Percentiles rank a stretch among this genome's conserved stretches.
Evolutionary conservation across 805 yeast species (phyloP).

Genomic region (Starmerella tilneyi): DNA sequence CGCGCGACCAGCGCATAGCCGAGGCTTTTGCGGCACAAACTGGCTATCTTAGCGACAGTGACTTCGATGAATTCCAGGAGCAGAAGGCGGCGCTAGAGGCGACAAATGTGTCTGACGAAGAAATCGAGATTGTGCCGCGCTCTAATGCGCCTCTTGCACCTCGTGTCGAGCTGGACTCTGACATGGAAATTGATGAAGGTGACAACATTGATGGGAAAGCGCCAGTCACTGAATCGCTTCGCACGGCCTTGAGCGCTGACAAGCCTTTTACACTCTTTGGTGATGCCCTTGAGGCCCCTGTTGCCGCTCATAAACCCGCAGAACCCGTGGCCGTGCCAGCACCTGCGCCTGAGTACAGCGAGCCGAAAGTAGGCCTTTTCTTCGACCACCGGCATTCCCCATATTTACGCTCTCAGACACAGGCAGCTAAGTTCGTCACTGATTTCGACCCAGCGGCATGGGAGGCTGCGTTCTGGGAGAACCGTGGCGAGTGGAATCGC

Average conservation of each 20-base stretch:
- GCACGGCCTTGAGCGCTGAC: constrained; percentile 47
- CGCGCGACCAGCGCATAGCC: constrained; percentile 19
- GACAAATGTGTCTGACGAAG: constrained; percentile 35
- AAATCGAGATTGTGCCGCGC: constrained; percentile 32
- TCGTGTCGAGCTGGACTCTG: constrained; percentile 19
- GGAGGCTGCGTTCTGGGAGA: constrained; percentile 71
- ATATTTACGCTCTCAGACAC: constrained; percentile 75
- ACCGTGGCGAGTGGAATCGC: constrained; percentile 69
- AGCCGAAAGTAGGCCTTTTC: constrained; percentile 44
- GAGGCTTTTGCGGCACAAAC: constrained; percentile 8
- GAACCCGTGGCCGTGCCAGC: constrained; percentile 24
- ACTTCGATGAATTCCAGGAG: constrained; percentile 25
- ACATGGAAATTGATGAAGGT: constrained; percentile 27
- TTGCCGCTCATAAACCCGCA: constrained; percentile 26
- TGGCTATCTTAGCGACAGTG: constrained; percentile 25
- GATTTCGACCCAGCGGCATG: constrained; percentile 39
- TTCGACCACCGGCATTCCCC: constrained; percentile 82
- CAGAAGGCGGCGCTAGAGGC: constrained; percentile 25
- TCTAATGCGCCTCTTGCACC: not conserved
- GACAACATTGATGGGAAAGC: not conserved
- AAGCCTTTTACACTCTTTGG: constrained; percentile 37
- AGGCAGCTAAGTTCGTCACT: constrained; percentile 45
- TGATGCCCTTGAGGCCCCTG: constrained; percentile 31
- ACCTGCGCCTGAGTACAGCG: constrained; percentile 23
- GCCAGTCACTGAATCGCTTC: constrained; percentile 45